phyloP scores from a whole-genome alignment of 176 grass and related monocot genomes.

The Carex myosuroides region DNA sequence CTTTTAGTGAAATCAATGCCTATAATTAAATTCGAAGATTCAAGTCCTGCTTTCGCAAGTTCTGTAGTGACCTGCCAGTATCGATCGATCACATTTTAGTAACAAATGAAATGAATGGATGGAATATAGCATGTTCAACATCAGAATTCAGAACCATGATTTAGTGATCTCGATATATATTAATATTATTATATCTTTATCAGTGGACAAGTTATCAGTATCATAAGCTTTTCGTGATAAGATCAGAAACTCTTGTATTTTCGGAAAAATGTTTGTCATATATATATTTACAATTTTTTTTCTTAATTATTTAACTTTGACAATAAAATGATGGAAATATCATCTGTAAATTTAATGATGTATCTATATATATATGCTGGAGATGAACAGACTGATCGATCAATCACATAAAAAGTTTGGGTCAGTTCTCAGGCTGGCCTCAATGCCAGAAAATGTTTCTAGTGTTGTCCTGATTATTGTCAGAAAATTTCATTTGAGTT shows the following conservation, averaged over 20 bases:
- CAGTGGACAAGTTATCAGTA: not conserved
- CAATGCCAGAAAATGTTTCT: not conserved
- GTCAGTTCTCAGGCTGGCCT: not conserved
- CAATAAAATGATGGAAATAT: not conserved
- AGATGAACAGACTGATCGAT: not conserved
- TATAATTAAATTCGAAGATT: conserved; percentile 88
- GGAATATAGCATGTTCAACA: not conserved
- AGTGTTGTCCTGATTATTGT: not conserved
- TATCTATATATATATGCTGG: not conserved
- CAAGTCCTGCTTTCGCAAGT: conserved; percentile 70
- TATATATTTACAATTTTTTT: too few species aligned
- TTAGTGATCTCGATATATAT: too few species aligned
- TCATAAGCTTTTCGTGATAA: too few species aligned
- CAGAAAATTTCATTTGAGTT: not conserved
- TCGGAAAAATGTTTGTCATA: too few species aligned
- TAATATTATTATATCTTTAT: not conserved
- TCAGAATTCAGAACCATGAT: too few species aligned
- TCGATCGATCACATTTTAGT: not conserved
- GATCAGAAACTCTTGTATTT: too few species aligned
- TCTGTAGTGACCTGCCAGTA: conserved; percentile 65
- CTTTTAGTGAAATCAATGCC: conserved; percentile 98
- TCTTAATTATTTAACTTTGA: too few species aligned
- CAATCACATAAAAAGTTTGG: not conserved
- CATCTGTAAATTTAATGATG: not conserved
- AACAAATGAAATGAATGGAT: not conserved